Conservation (phyloP, 495 filamentous ascomycete species). For the Lepidopterella palustris region DNA sequence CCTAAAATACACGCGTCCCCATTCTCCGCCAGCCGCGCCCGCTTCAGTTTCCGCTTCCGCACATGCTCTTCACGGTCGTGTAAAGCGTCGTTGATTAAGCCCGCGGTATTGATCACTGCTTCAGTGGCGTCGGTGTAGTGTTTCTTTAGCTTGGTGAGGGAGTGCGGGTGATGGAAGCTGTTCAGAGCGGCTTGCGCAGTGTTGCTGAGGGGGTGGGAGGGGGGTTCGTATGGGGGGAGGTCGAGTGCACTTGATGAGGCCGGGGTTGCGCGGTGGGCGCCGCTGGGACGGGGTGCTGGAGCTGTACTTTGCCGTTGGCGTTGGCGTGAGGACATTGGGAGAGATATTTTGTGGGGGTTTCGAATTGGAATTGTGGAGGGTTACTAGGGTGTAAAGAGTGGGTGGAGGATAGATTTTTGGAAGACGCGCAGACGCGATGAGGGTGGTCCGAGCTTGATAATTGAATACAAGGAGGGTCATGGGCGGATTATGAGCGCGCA, state of each 20-base stretch:
- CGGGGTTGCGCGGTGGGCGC: background rate
- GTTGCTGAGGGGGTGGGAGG: slow-evolving; percentile 30
- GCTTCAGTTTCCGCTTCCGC: slow-evolving; percentile 13
- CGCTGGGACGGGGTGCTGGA: background rate
- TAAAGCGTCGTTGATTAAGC: slow-evolving; percentile 33
- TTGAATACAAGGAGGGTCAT: too few species aligned
- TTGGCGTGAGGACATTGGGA: background rate
- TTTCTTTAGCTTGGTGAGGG: slow-evolving; percentile 18
- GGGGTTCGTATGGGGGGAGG: slow-evolving; percentile 34
- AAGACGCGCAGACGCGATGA: too few species aligned
- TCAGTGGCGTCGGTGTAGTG: slow-evolving; percentile 26
- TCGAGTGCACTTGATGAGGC: background rate
- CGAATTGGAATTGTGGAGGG: too few species aligned
- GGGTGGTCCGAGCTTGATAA: too few species aligned
- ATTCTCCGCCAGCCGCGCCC: slow-evolving; percentile 15
- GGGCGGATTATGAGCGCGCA: too few species aligned
- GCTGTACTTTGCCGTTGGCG: slow-evolving; percentile 2
- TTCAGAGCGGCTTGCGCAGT: slow-evolving; percentile 29
- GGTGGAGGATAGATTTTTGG: too few species aligned
- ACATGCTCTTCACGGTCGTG: slow-evolving; percentile 13
- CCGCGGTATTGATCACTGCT: slow-evolving; percentile 20
- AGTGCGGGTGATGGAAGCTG: slow-evolving; percentile 1
- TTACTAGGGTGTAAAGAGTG: too few species aligned
- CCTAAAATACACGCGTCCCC: too few species aligned
- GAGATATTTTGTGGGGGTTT: background rate